A percentile compares a stretch with the other conserved stretches of the same genome.
Conservation (phyloP, 139 green algal species). For the Chlorella sp. region DNA sequence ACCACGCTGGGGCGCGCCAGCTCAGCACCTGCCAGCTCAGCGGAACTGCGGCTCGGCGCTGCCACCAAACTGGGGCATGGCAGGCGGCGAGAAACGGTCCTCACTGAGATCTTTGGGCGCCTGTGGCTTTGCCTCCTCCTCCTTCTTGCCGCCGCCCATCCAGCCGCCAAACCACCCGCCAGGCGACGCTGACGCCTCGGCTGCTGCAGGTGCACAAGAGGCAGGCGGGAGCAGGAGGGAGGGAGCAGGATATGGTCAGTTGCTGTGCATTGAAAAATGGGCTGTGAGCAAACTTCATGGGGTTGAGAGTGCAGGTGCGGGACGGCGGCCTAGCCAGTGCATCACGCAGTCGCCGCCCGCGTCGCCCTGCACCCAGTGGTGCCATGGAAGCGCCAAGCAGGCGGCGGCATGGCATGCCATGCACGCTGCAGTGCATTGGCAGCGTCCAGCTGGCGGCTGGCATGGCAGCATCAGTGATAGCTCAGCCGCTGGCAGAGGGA, state of each 20-base stretch:
- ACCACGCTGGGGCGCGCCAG: background rate
- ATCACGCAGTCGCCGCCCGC: background rate
- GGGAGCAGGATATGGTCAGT: no score
- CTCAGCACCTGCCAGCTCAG: background rate
- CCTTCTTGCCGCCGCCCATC: constrained; percentile 50
- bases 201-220: background rate
- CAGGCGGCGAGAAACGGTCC: constrained; percentile 63
- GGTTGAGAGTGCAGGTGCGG: no score
- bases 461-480: no score
- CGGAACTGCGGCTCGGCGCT: constrained; percentile 42
- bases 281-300: background rate
- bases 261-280: background rate
- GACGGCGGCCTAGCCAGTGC: background rate
- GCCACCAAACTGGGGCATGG: constrained; percentile 60
- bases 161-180: constrained; percentile 45
- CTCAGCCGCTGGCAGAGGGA: no score
- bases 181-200: background rate
- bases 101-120: constrained; percentile 42
- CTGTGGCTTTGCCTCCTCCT: constrained; percentile 25
- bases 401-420: no score
- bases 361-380: no score
- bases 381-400: no score
- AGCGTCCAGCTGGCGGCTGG: background rate
- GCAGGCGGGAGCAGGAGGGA: background rate
- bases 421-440: no score